A percentile compares a stretch with the other conserved stretches of the same genome.
Evolutionary conservation across 2,329 filamentous ascomycete species (phyloP).

Genomic region (Xylariaceae sp.): DNA sequence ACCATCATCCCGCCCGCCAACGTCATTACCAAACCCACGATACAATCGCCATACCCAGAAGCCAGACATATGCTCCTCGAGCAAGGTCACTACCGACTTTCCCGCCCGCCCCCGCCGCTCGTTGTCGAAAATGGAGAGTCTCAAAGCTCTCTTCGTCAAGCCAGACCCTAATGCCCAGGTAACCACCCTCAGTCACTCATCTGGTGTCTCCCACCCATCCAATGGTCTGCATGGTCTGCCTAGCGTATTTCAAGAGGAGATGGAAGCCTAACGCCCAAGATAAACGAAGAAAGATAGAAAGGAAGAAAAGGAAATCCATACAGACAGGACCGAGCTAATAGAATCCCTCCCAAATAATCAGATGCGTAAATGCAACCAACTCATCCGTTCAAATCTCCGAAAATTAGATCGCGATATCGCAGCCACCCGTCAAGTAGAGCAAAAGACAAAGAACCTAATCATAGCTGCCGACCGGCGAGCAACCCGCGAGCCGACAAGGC

Average conservation of each 20-base stretch:
- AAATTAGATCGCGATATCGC: slow-evolving; percentile 92
- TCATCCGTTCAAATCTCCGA: slow-evolving; percentile 85
- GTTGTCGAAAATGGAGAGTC: slow-evolving; percentile 67
- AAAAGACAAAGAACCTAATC: slow-evolving; percentile 81
- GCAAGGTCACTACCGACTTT: not conserved
- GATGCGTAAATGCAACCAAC: slow-evolving; percentile 91
- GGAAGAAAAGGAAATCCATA: not conserved
- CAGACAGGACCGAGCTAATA: slow-evolving; percentile 1
- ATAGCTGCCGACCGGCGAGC: slow-evolving; percentile 75
- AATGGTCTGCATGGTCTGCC: slow-evolving; percentile 8
- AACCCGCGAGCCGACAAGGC: slow-evolving; percentile 72
- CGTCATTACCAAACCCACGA: slow-evolving; percentile 18
- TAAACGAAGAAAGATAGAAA: not conserved
- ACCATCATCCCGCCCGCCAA: slow-evolving; percentile 4
- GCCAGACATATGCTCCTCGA: not conserved
- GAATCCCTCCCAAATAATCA: slow-evolving; percentile 37
- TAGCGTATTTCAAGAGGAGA: not conserved
- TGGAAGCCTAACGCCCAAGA: not conserved
- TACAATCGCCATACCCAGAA: not conserved
- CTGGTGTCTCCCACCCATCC: not conserved
- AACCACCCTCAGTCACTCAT: slow-evolving; percentile 21
- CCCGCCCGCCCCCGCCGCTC: not conserved
- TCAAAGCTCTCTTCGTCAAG: slow-evolving; percentile 82
- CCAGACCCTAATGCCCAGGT: slow-evolving; percentile 93
- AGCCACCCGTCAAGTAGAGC: slow-evolving; percentile 71